These are phyloP conservation scores for Salix koriyanagi DNA, from an alignment of 345 rosid genomes.

Conservation along the genomic window DNA sequence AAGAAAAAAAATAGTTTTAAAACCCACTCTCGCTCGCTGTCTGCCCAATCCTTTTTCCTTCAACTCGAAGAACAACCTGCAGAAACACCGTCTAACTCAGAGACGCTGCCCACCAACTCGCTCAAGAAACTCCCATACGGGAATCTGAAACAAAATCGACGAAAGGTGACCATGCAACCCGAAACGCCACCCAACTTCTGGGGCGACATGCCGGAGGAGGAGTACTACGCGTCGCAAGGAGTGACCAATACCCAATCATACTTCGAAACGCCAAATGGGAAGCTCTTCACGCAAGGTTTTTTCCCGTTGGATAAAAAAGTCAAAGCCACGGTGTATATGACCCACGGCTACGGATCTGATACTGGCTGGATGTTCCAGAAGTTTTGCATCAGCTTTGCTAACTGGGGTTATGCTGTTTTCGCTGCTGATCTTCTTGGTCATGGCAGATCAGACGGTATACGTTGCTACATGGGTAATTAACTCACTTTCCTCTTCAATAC, in stretches of 20 bases:
- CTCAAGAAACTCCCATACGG: not conserved
- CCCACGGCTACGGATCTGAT: slow-evolving; percentile 93
- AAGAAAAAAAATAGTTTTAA: not conserved
- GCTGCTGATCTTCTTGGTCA: slow-evolving; percentile 96
- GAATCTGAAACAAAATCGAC: not conserved
- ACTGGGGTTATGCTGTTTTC: slow-evolving; percentile 97
- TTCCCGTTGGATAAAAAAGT: slow-evolving; percentile 63
- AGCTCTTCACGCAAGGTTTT: slow-evolving; percentile 78
- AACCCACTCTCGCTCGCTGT: not conserved
- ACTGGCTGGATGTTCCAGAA: slow-evolving; percentile 92
- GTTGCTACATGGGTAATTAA: slow-evolving; percentile 72
- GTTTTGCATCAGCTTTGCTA: slow-evolving; percentile 66
- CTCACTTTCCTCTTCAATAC: too few relatives aligned
- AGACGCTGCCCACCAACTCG: not conserved
- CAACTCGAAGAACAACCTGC: not conserved
- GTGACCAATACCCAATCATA: slow-evolving; percentile 64
- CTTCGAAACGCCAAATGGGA: slow-evolving; percentile 85
- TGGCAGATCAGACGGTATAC: slow-evolving; percentile 89
- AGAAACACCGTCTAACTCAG: not conserved
- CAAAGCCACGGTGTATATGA: slow-evolving; percentile 76
- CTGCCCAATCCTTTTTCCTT: too few relatives aligned
- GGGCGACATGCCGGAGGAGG: slow-evolving; percentile 86
- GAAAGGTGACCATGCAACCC: slow-evolving; percentile 9
- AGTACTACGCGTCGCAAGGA: slow-evolving; percentile 81
- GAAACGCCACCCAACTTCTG: slow-evolving; percentile 60